Evolutionary conservation across 2,329 filamentous ascomycete species (phyloP), one percentile per base, ranked within the genome.

Genomic region (Penicillium freii): DNA sequence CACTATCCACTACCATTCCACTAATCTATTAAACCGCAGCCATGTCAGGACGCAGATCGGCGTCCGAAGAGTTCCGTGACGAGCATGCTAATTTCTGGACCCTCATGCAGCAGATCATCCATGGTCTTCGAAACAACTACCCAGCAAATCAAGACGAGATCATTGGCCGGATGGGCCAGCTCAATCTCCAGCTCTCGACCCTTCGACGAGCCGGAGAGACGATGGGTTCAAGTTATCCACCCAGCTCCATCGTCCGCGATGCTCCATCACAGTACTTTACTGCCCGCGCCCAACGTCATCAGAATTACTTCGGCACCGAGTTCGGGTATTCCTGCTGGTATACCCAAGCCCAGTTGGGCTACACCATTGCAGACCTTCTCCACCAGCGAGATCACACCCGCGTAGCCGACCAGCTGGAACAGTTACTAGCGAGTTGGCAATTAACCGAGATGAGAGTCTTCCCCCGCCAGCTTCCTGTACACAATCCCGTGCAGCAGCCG

Each of bases 241-340:
- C 46, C 4, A 31, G 17, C 7, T 25, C 33, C 13, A 44, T 44
- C 7, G 39, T 44, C n/a, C 21, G 15, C 3, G 23, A 51, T 27
- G 46, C 46, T 27, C 46, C 46, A 23, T 39, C 31, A 1, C 21
- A n/a, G 1, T 56, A 44, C 39, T 56, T 56, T 15, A 31, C 15
- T 29, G 23, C 5, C 23, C 39, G 39, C 5, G 39, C 46, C 10
- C 53, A 56, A 31, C 38, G 39, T 4, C 53, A 56, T 44, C 38
- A n/a, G 15, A 51, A 50, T 21, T 56, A 38, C 23, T 56, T 38
- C 17, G 53, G 46, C 1, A 56, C 53, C 5, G 39, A 51, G 13
- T 51, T 51, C 1, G 53, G 46, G 17, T 56, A 56, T 15, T 19
- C 53, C 8, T 56, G 53, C 15, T 51, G 53, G 53, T 56, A 36